A percentile compares a stretch with the other conserved stretches of the same genome.
phyloP scores from a whole-genome alignment of 2,329 filamentous ascomycete genomes.

The Epichloe gansuensis region DNA sequence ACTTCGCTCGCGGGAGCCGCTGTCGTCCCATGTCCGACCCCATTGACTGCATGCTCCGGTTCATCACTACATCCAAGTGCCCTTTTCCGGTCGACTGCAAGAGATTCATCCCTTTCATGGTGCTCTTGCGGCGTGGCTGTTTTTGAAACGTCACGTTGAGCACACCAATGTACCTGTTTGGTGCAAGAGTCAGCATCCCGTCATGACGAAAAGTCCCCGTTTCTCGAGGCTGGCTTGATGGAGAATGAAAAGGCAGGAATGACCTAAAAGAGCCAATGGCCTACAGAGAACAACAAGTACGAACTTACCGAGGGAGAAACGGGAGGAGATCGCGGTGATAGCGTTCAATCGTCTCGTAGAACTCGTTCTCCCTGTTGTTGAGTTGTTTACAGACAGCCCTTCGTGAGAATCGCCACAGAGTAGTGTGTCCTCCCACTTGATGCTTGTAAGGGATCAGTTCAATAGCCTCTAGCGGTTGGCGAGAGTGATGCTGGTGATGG shows the following conservation, averaged over 20 bases:
- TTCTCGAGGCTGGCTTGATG: background rate
- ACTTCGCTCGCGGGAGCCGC: constrained; percentile 9
- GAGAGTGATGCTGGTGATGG: constrained; percentile 37
- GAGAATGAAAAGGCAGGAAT: background rate
- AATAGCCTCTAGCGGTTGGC: constrained; percentile 71
- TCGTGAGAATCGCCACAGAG: constrained; percentile 88
- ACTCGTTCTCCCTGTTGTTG: constrained; percentile 96
- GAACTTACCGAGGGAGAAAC: constrained; percentile 70
- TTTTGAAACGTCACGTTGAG: constrained; percentile 93
- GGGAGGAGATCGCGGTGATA: constrained; percentile 80
- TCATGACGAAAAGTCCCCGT: too few species aligned
- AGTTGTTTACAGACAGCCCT: constrained; percentile 95
- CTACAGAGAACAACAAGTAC: background rate
- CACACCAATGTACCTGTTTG: constrained; percentile 79
- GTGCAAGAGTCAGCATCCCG: constrained; percentile 5
- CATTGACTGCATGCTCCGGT: constrained; percentile 1
- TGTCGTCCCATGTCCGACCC: background rate
- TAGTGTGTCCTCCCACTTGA: constrained; percentile 94
- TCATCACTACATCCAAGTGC: constrained; percentile 16
- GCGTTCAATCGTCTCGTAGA: constrained; percentile 91
- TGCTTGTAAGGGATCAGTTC: constrained; percentile 95
- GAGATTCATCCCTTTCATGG: constrained; percentile 36
- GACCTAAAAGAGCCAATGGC: background rate
- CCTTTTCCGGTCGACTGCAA: constrained; percentile 24
- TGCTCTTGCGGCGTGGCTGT: constrained; percentile 53